These are phyloP conservation scores for Gloeophyllum trabeum DNA, from an alignment of 768 basidiomycete species.

Conservation along the genomic window DNA sequence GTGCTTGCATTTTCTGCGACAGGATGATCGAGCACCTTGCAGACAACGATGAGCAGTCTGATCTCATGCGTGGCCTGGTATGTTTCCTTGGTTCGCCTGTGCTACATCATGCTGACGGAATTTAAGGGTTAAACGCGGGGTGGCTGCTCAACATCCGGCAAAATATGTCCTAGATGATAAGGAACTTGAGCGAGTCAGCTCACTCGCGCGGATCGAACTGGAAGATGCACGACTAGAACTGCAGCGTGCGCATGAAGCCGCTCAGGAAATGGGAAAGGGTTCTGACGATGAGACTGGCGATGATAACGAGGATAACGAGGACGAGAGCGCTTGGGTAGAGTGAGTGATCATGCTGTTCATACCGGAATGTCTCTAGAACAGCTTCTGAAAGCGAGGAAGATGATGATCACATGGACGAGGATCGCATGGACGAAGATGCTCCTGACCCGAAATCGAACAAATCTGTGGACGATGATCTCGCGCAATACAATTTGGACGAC, in stretches of 20 bases:
- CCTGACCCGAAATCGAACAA: conserved; percentile 16
- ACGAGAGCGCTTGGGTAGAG: conserved; percentile 74
- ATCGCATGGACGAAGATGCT: conserved; percentile 27
- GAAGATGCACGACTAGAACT: conserved; percentile 86
- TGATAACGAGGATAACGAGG: conserved; percentile 35
- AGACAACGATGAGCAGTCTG: conserved; percentile 49
- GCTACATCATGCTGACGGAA: background rate
- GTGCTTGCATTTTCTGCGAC: too few relatives aligned
- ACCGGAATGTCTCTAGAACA: conserved; percentile 22
- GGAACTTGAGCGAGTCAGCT: conserved; percentile 84
- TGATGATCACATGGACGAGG: conserved; percentile 54
- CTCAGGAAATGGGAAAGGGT: conserved; percentile 56
- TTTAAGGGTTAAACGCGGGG: conserved; percentile 69
- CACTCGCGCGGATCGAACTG: conserved; percentile 76
- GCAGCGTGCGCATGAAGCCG: conserved; percentile 69
- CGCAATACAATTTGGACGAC: conserved; percentile 81
- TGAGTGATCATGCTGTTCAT: conserved; percentile 34
- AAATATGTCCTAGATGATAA: conserved; percentile 87
- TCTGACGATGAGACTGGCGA: conserved; percentile 58
- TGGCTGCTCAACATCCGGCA: conserved; percentile 59
- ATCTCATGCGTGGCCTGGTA: conserved; percentile 63
- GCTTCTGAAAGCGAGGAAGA: conserved; percentile 29
- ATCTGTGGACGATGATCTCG: conserved; percentile 51
- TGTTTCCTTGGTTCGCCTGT: background rate
- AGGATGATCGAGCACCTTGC: too few relatives aligned